Evolutionary conservation across 2,329 filamentous ascomycete genomes (phyloP).

Genomic region (Aspergillus brunneoviolaceus): DNA sequence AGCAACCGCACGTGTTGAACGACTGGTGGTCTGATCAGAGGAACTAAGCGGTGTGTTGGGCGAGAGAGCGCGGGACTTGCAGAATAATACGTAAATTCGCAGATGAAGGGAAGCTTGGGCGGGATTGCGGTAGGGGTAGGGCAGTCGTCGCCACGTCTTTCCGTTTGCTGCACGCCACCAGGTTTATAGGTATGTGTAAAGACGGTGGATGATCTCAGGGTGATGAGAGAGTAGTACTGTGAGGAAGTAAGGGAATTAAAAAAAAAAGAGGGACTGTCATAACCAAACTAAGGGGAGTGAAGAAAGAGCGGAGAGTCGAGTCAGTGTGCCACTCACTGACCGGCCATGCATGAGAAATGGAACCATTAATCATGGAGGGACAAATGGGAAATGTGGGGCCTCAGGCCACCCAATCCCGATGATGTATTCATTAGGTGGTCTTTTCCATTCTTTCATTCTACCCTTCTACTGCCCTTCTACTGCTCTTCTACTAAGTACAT

Average conservation of each 20-base stretch:
- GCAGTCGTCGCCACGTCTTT: constrained; percentile 4
- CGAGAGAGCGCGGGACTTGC: background rate
- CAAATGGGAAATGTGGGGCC: background rate
- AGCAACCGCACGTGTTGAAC: constrained; percentile 11
- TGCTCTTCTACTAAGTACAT: background rate
- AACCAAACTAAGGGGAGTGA: background rate
- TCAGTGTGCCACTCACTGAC: too few species aligned
- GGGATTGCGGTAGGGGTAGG: constrained; percentile 6
- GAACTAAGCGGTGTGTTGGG: constrained; percentile 18
- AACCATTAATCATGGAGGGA: background rate
- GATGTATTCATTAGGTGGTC: background rate
- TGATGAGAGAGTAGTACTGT: background rate
- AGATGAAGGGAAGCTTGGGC: constrained; percentile 6
- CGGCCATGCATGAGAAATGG: background rate
- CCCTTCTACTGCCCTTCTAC: background rate
- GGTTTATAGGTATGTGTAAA: background rate
- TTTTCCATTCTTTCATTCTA: background rate
- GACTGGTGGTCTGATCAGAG: constrained; percentile 19
- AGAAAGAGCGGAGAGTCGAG: background rate
- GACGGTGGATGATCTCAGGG: background rate
- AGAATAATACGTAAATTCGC: background rate
- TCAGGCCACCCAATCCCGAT: background rate
- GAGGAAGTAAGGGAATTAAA: background rate
- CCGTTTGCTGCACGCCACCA: background rate
- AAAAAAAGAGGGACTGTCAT: background rate